These are phyloP conservation scores for Apiotrichum akiyoshidainum DNA, from an alignment of 1,284 basidiomycete genomes.

Conservation along the genomic window DNA sequence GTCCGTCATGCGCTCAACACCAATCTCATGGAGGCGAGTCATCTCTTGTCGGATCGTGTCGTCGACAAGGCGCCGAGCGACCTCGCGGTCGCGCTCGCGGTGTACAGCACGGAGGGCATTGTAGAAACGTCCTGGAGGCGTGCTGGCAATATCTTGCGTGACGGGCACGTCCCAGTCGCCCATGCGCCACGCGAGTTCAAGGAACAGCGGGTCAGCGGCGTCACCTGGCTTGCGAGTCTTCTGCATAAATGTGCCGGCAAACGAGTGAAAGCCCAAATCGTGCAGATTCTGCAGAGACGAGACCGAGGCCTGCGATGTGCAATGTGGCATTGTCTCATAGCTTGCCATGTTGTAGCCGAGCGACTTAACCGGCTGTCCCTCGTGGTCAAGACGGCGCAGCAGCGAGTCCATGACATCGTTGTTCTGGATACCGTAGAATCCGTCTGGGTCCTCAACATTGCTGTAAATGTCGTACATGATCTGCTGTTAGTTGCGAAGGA, in stretches of 20 bases:
- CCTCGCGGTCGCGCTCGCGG: conserved; percentile 61
- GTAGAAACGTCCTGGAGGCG: conserved; percentile 63
- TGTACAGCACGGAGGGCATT: conserved; percentile 72
- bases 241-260: conserved; percentile 57
- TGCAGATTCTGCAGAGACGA: conserved; percentile 71
- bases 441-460: conserved; percentile 94
- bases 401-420: conserved; percentile 75
- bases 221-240: conserved; percentile 5
- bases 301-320: conserved; percentile 29
- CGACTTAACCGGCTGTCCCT: conserved; percentile 84
- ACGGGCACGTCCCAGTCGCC: conserved; percentile 89
- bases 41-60: conserved; percentile 61
- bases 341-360: conserved; percentile 84
- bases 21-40: conserved; percentile 62
- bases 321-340: conserved; percentile 59
- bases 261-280: conserved; percentile 78
- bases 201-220: conserved; percentile 59
- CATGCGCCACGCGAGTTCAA: conserved; percentile 82
- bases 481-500: conserved; percentile 25
- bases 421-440: conserved; percentile 85
- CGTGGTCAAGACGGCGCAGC: conserved; percentile 82
- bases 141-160: conserved; percentile 13
- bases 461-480: conserved; percentile 87
- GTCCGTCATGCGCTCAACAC: conserved; percentile 71
- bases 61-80: conserved; percentile 57